Conservation (phyloP, 192 early-diverging fungal genomes). For the Linnemannia zychae region DNA sequence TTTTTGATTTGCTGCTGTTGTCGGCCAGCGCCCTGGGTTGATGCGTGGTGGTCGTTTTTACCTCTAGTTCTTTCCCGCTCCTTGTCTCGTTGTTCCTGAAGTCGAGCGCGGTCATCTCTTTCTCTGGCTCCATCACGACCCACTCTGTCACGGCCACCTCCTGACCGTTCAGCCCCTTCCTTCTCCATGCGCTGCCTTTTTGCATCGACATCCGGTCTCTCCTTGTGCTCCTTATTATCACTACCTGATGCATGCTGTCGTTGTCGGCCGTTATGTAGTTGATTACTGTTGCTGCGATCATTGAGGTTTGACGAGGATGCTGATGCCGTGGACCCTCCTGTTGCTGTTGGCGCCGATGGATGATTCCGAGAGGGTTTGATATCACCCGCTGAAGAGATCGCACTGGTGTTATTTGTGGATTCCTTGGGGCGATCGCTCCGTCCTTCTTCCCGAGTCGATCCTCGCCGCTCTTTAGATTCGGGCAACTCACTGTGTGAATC, state of each 20-base stretch:
- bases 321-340: neutral
- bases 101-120: constrained; percentile 21
- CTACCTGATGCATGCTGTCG: constrained; percentile 18
- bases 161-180: constrained; percentile 2
- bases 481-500: neutral
- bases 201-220: neutral
- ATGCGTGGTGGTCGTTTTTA: constrained; percentile 14
- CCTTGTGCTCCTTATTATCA: constrained; percentile 11
- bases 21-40: constrained; percentile 4
- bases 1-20: constrained; percentile 22
- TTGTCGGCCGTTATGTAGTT: constrained; percentile 4
- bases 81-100: constrained; percentile 11
- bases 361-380: neutral
- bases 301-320: neutral
- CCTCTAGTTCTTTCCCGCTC: neutral
- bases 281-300: neutral
- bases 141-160: neutral
- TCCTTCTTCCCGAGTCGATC: constrained; percentile 7
- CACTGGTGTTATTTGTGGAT: neutral
- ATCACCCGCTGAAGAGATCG: neutral
- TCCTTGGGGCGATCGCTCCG: neutral
- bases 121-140: constrained; percentile 15
- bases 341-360: neutral
- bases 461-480: neutral
- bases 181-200: constrained; percentile 3